These are phyloP conservation scores for Cornus controversa DNA, from an alignment of 148 eudicot genomes.

Conservation along the genomic window DNA sequence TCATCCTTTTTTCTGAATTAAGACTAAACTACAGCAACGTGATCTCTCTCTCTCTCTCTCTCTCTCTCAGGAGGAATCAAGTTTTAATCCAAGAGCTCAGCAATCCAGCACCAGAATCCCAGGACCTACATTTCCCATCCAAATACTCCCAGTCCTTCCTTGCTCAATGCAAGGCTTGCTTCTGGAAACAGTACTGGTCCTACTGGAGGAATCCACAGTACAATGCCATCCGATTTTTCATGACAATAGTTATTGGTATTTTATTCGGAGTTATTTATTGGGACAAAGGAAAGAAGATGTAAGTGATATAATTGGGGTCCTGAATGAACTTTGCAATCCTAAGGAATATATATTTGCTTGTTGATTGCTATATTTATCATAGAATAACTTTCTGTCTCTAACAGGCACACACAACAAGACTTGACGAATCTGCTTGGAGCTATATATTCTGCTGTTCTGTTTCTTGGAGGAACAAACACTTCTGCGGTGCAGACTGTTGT, in stretches of 20 bases:
- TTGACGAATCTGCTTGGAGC: constrained; percentile 44
- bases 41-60: background rate
- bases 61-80: constrained; percentile 39
- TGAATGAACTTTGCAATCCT: background rate
- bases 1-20: background rate
- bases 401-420: constrained; percentile 47
- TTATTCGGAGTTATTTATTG: constrained; percentile 52
- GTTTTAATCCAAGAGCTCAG: constrained; percentile 44
- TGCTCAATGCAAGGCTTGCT: constrained; percentile 48
- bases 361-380: background rate
- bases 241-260: constrained; percentile 42
- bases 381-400: background rate
- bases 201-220: constrained; percentile 54
- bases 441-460: constrained; percentile 40
- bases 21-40: background rate
- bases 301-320: constrained; percentile 11
- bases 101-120: constrained; percentile 39
- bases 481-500: constrained; percentile 45
- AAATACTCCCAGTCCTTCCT: constrained; percentile 41
- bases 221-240: constrained; percentile 39
- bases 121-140: constrained; percentile 44
- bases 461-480: constrained; percentile 51
- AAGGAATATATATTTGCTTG: background rate
- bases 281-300: constrained; percentile 40
- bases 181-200: constrained; percentile 56